These are phyloP conservation scores for Lepidium campestre DNA, from an alignment of 441 rosid species.

Conservation along the genomic window DNA sequence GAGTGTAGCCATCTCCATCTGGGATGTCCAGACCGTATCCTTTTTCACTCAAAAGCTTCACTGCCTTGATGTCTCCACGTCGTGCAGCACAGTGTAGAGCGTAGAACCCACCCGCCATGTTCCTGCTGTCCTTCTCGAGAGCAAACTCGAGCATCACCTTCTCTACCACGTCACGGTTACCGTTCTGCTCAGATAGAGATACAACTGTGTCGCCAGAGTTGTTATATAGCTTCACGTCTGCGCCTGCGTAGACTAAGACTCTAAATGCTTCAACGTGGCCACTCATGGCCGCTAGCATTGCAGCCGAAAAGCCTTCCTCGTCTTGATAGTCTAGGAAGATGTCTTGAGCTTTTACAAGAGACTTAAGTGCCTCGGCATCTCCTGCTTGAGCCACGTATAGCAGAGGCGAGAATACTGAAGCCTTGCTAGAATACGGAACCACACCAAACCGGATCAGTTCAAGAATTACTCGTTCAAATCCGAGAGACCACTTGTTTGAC, in stretches of 20 bases:
- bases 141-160: conserved; percentile 94
- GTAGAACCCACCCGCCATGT: conserved; percentile 64
- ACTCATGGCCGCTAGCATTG: conserved; percentile 70
- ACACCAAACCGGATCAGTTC: conserved; percentile 50
- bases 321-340: conserved; percentile 70
- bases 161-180: conserved; percentile 63
- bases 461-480: conserved; percentile 55
- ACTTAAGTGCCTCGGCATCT: conserved; percentile 55
- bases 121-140: conserved; percentile 68
- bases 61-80: conserved; percentile 75
- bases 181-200: conserved; percentile 54
- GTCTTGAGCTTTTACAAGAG: conserved; percentile 37
- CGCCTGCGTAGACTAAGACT: conserved; percentile 73
- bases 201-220: conserved; percentile 76
- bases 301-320: conserved; percentile 77
- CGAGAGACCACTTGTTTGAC: conserved; percentile 58
- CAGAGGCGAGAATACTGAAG: conserved; percentile 53
- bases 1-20: conserved; percentile 76
- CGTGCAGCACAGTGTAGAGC: conserved; percentile 96
- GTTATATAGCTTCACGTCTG: conserved; percentile 70
- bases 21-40: conserved; percentile 75
- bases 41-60: conserved; percentile 50
- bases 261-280: conserved; percentile 81
- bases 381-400: conserved; percentile 63
- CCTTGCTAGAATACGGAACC: conserved; percentile 53